These are phyloP conservation scores for Centrapalus pauciflorus DNA, from an alignment of 129 eudicot species.

Conservation along the genomic window DNA sequence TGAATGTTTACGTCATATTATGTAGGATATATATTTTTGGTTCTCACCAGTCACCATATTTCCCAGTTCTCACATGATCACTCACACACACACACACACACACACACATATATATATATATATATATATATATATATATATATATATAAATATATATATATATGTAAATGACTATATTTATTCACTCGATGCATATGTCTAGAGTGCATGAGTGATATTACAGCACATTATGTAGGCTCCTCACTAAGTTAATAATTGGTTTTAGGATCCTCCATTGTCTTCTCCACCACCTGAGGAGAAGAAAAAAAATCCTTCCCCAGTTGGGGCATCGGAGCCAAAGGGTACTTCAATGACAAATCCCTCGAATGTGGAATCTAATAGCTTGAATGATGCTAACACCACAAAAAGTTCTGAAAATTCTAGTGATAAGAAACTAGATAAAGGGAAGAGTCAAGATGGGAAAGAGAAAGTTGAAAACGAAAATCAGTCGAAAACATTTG, in stretches of 20 bases:
- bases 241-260: not conserved
- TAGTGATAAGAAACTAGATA: constrained; percentile 13
- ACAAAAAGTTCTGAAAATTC: not conserved
- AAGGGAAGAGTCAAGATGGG: constrained; percentile 7
- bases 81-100: too few species aligned
- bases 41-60: too few species aligned
- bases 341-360: constrained; percentile 1
- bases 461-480: constrained; percentile 2
- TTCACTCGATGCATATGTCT: not conserved
- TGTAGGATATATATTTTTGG: too few species aligned
- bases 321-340: constrained; percentile 13
- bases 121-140: too few species aligned
- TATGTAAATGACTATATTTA: not conserved
- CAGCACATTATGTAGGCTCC: not conserved
- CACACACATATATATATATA: too few species aligned
- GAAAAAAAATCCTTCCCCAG: not conserved
- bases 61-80: too few species aligned
- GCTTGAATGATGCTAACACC: constrained; percentile 4
- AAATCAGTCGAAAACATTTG: not conserved
- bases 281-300: constrained; percentile 19
- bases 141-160: too few species aligned
- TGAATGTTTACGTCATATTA: too few species aligned
- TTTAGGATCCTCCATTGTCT: constrained; percentile 17
- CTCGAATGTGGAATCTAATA: constrained; percentile 17
- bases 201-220: not conserved